These are phyloP conservation scores for Williopsis jadinii DNA, from an alignment of 1,139 yeast species.

Conservation along the genomic window DNA sequence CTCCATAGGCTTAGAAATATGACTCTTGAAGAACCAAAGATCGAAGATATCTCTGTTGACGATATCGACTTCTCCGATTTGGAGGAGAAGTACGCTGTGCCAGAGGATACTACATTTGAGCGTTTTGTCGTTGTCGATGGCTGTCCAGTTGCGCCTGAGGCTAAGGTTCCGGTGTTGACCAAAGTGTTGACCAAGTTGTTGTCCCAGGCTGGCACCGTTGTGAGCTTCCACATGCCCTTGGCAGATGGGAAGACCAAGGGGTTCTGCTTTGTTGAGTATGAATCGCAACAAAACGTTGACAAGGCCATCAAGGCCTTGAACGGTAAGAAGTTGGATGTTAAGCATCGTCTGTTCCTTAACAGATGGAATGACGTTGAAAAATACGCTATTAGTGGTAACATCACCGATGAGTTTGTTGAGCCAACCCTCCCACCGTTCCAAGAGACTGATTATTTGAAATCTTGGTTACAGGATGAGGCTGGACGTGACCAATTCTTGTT, in stretches of 20 bases:
- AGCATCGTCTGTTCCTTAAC: slow-evolving; percentile 84
- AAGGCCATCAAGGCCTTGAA: slow-evolving; percentile 76
- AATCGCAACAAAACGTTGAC: slow-evolving; percentile 58
- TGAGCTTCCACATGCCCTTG: slow-evolving; percentile 66
- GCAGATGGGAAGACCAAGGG: slow-evolving; percentile 82
- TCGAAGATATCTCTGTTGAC: slow-evolving; percentile 40
- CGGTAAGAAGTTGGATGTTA: slow-evolving; percentile 88
- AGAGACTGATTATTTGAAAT: slow-evolving; percentile 72
- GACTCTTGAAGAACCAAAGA: slow-evolving; percentile 16
- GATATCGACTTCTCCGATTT: slow-evolving; percentile 85
- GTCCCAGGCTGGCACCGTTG: slow-evolving; percentile 49
- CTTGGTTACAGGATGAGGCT: slow-evolving; percentile 85
- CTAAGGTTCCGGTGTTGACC: slow-evolving; percentile 76
- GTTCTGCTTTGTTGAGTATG: slow-evolving; percentile 80
- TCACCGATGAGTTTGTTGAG: slow-evolving; percentile 56
- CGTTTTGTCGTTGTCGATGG: slow-evolving; percentile 88
- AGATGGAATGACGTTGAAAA: slow-evolving; percentile 80
- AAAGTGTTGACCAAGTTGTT: slow-evolving; percentile 83
- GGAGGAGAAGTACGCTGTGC: slow-evolving; percentile 67
- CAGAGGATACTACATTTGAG: slow-evolving; percentile 59
- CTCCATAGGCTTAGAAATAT: not conserved
- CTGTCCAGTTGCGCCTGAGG: slow-evolving; percentile 89
- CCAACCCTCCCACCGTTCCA: slow-evolving; percentile 68
- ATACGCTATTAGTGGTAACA: slow-evolving; percentile 63
- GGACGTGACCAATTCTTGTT: slow-evolving; percentile 89